These are phyloP conservation scores for Colletotrichum musicola DNA, from an alignment of 2,329 filamentous ascomycete genomes.

Conservation along the genomic window DNA sequence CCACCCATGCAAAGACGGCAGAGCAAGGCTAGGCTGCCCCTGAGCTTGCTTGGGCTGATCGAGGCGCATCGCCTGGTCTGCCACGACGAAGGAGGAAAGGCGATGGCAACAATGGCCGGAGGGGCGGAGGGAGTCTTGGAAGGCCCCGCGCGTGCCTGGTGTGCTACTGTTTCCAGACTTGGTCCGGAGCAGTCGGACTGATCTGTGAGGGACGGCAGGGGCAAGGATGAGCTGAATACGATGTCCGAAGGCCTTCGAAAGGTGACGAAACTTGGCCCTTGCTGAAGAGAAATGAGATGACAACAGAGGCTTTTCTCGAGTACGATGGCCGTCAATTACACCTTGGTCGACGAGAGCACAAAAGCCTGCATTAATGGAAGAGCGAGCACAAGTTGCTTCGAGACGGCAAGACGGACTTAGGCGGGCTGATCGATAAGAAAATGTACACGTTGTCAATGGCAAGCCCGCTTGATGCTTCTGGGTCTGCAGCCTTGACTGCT, in stretches of 20 bases:
- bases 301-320: background rate
- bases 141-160: background rate
- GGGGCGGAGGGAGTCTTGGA: conserved; percentile 5
- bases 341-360: background rate
- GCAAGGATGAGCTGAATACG: background rate
- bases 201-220: conserved; percentile 11
- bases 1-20: conserved; percentile 33
- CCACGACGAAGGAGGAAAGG: conserved; percentile 6
- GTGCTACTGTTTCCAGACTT: background rate
- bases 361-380: background rate
- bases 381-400: background rate
- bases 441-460: background rate
- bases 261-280: conserved; percentile 1
- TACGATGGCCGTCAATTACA: background rate
- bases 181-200: conserved; percentile 7
- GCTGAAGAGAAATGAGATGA: conserved; percentile 17
- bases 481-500: conserved; percentile 28
- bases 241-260: background rate
- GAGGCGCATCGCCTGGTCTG: background rate
- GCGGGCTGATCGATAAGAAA: background rate
- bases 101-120: conserved; percentile 7
- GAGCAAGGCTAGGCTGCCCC: conserved; percentile 10
- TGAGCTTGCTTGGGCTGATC: conserved; percentile 14
- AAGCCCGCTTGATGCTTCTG: conserved; percentile 12
- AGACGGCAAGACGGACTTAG: background rate